Evolutionary conservation across 2,329 filamentous ascomycete species (phyloP).

Genomic region (Nigrospora sphaerica): DNA sequence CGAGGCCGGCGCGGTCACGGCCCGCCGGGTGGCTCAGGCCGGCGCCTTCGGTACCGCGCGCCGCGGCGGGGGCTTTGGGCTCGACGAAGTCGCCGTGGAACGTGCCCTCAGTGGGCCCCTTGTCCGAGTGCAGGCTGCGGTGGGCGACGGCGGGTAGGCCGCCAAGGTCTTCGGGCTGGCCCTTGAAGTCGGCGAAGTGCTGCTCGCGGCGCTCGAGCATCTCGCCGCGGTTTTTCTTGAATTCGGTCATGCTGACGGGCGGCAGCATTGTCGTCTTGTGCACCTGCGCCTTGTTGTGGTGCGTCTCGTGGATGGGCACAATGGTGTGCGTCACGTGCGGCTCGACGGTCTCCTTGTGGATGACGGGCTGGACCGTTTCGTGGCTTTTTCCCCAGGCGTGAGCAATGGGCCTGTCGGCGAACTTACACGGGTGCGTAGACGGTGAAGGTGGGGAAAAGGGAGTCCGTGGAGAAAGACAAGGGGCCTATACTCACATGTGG

Average conservation of each 20-base stretch:
- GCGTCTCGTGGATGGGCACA: slow-evolving; percentile 64
- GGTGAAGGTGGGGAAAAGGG: neutral
- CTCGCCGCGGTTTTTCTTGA: slow-evolving; percentile 44
- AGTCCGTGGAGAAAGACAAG: neutral
- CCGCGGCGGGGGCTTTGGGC: neutral
- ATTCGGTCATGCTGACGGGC: slow-evolving; percentile 57
- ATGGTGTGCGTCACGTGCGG: slow-evolving; percentile 65
- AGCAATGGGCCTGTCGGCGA: slow-evolving; percentile 23
- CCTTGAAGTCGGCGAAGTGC: slow-evolving; percentile 52
- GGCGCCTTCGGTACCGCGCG: too few species aligned
- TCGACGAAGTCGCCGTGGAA: slow-evolving; percentile 1
- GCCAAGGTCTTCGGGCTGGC: slow-evolving; percentile 48
- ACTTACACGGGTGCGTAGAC: too few species aligned
- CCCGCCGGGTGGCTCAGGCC: too few species aligned
- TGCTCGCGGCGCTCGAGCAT: slow-evolving; percentile 43
- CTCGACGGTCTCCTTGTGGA: slow-evolving; percentile 63
- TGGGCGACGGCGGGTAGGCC: slow-evolving; percentile 15
- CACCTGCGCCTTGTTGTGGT: slow-evolving; percentile 60
- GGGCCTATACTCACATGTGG: slow-evolving; percentile 5
- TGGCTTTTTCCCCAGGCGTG: slow-evolving; percentile 40
- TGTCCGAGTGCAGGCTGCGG: slow-evolving; percentile 2
- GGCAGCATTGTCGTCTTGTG: slow-evolving; percentile 60
- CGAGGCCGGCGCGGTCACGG: too few species aligned
- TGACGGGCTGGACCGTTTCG: slow-evolving; percentile 63
- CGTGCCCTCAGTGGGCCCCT: slow-evolving; percentile 7